Evolutionary conservation across 768 basidiomycete genomes (phyloP), one percentile per base, ranked within the genome.

Genomic region (Naematelia aurantialba): DNA sequence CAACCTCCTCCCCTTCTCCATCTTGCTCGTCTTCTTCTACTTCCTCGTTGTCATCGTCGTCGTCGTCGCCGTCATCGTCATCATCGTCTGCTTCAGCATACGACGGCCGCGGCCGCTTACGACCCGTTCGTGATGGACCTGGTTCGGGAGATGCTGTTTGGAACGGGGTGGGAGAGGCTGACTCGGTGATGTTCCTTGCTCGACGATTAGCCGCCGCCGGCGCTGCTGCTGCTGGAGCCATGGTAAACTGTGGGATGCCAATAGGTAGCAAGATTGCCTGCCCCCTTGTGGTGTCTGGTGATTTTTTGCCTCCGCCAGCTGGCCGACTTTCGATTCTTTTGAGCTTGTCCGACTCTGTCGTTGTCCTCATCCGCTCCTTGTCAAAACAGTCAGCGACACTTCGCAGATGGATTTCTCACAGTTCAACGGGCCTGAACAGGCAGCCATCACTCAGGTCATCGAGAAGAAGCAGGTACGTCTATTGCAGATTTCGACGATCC

Each of bases 391-490:
- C n/a, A n/a, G n/a, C n/a, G n/a, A 19, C 30, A 54, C 22, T 5
- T 10, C 3, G 17, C 55, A 59, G 68, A 93, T 94, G 92, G 92
- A 96, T 79, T 89, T 96, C 76, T 91, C 91, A 66, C 82, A 83
- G 64, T 86, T 97, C 80, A 94, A 87, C 78, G 75, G 85, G 25
- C 85, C 91, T 63, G 94, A 97, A 78, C 91, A 94, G 81, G 89
- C 90, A n/a, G 90, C 92, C 76, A 91, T 99, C 86, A 89, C 74
- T 47, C 73, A 75, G 53, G 62, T 73, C 73, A 91, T 99, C 55
- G 94, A 98, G 81, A 92, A 89, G 81, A 91, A 89, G 82, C 94
- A 98, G 87, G 93, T 88, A 60, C 57, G 81, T 60, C n/a, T n/a
- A n/a, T n/a, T n/a, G n/a, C n/a, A n/a, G n/a, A 2, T 55, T 4